These are phyloP conservation scores for Ensete glaucum DNA, from an alignment of 176 grass and related monocot genomes.

Conservation along the genomic window DNA sequence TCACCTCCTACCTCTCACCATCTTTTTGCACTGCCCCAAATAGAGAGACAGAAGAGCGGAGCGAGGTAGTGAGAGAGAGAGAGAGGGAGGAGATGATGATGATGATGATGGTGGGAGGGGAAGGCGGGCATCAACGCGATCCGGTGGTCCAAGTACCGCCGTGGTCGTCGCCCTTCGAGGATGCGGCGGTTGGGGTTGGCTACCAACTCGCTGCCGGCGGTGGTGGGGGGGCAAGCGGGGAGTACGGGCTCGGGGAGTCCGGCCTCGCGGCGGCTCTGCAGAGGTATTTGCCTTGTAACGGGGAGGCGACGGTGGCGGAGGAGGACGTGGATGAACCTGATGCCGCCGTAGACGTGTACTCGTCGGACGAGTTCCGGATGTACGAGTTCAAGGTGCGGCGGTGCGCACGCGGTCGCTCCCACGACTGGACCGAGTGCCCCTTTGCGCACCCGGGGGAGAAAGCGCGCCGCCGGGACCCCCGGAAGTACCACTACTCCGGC, in stretches of 20 bases:
- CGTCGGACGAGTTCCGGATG: constrained; percentile 46
- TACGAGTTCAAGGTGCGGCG: constrained; percentile 50
- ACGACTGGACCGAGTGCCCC: constrained; percentile 49
- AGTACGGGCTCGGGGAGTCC: not conserved
- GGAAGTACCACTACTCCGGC: constrained; percentile 26
- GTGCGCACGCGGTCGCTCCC: constrained; percentile 22
- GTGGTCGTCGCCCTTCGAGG: not conserved
- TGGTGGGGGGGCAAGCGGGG: not conserved
- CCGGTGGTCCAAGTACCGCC: not conserved
- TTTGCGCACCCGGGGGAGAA: constrained; percentile 49
- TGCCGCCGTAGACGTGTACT: not conserved
- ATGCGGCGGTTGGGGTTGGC: not conserved
- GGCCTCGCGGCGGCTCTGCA: not conserved
- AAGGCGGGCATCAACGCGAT: not conserved
- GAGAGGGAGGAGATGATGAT: not conserved
- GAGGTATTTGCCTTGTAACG: not conserved
- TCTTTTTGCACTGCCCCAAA: not conserved
- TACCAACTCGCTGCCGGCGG: not conserved
- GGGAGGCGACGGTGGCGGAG: not conserved
- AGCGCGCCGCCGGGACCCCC: constrained; percentile 38
- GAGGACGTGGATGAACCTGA: not conserved
- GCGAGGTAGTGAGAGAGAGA: not conserved
- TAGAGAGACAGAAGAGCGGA: not conserved
- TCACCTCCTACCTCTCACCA: not conserved
- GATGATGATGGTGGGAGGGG: not conserved